phyloP scores from a whole-genome alignment of 2,329 filamentous ascomycete species.

The Mycosphaerella sp. region DNA sequence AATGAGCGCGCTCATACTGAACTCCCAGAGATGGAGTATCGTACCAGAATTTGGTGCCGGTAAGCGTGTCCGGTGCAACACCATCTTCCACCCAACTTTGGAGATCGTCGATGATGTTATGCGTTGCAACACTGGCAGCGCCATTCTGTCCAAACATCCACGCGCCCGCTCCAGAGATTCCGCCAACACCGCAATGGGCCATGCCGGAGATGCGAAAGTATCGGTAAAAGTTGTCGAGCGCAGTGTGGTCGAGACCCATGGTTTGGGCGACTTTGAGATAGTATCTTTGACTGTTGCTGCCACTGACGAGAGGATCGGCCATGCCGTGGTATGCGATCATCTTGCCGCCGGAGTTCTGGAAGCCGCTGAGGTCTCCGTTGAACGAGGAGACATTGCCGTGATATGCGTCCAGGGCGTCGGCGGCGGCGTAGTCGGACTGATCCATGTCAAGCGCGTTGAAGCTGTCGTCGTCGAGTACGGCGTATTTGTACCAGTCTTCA shows the following conservation, averaged over 20 bases:
- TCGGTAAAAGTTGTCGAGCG: slow-evolving; percentile 38
- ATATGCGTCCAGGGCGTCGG: slow-evolving; percentile 35
- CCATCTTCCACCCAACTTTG: slow-evolving; percentile 34
- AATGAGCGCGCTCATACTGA: slow-evolving; percentile 43
- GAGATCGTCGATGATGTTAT: slow-evolving; percentile 47
- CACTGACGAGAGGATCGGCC: slow-evolving; percentile 41
- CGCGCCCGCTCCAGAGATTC: slow-evolving; percentile 37
- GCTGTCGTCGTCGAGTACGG: slow-evolving; percentile 40
- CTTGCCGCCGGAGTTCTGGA: slow-evolving; percentile 39
- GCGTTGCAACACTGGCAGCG: slow-evolving; percentile 25
- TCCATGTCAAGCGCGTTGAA: slow-evolving; percentile 39
- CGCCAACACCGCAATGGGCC: slow-evolving; percentile 45
- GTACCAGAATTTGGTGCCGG: slow-evolving; percentile 43
- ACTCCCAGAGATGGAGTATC: slow-evolving; percentile 38
- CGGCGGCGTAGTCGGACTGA: slow-evolving; percentile 38
- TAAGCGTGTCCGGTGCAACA: slow-evolving; percentile 30
- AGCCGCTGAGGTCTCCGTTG: slow-evolving; percentile 35
- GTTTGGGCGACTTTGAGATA: slow-evolving; percentile 42
- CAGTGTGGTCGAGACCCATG: slow-evolving; percentile 37
- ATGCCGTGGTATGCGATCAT: slow-evolving; percentile 41
- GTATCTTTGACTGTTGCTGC: slow-evolving; percentile 43
- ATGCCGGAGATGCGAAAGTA: slow-evolving; percentile 50
- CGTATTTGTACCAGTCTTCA: slow-evolving; percentile 47
- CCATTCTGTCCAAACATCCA: slow-evolving; percentile 38
- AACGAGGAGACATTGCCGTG: slow-evolving; percentile 39